phyloP scores from a whole-genome alignment of 2,329 filamentous ascomycete genomes.

The Neocucurbitaria cava region DNA sequence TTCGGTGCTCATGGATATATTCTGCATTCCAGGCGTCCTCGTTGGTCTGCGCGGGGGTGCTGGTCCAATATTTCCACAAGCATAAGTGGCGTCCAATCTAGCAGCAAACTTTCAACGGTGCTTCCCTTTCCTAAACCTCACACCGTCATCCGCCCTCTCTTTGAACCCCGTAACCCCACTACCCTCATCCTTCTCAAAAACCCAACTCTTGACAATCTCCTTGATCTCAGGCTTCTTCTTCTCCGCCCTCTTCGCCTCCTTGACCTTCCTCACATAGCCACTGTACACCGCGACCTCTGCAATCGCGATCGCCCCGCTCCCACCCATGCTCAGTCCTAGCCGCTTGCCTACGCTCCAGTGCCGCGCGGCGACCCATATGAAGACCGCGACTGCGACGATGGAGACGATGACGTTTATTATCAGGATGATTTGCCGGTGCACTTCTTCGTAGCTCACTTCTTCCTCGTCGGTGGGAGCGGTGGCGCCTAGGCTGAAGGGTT shows the following conservation, averaged over 20 bases:
- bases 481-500: constrained; percentile 56
- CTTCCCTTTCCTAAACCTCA: constrained; percentile 54
- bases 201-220: constrained; percentile 75
- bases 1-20: constrained; percentile 8
- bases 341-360: constrained; percentile 78
- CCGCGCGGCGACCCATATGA: constrained; percentile 77
- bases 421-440: constrained; percentile 81
- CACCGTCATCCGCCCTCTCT: constrained; percentile 35
- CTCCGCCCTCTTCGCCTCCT: constrained; percentile 70
- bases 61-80: constrained; percentile 2
- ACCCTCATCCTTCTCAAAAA: constrained; percentile 50
- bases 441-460: constrained; percentile 72
- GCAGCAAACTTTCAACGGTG: constrained; percentile 45
- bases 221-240: constrained; percentile 68
- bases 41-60: not conserved
- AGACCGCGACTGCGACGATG: constrained; percentile 77
- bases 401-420: constrained; percentile 91
- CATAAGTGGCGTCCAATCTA: constrained; percentile 15
- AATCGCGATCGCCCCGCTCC: constrained; percentile 72
- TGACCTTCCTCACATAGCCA: constrained; percentile 75
- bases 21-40: constrained; percentile 34
- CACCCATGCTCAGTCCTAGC: constrained; percentile 73
- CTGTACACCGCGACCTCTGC: constrained; percentile 81
- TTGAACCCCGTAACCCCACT: constrained; percentile 13
- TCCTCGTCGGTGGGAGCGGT: constrained; percentile 59